phyloP scores from a whole-genome alignment of 768 basidiomycete species.

The Leucocoprinus leucothites region DNA sequence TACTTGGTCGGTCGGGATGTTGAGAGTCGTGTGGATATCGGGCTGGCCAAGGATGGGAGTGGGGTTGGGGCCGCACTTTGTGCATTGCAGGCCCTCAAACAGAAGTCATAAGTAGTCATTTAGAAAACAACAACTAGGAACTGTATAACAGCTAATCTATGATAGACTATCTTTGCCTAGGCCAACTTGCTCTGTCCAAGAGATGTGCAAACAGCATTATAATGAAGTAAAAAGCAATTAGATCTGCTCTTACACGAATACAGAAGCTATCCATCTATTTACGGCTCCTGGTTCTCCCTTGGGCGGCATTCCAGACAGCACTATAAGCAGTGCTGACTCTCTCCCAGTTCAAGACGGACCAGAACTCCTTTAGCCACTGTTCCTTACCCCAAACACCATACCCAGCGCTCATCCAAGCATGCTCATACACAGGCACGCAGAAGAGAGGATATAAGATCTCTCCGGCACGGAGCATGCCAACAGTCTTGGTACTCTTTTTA shows the following conservation, averaged over 20 bases:
- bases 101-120: conserved; percentile 24
- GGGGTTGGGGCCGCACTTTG: conserved; percentile 94
- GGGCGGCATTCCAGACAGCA: not conserved
- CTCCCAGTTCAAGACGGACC: conserved; percentile 78
- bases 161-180: not conserved
- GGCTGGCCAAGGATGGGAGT: conserved; percentile 95
- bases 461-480: conserved; percentile 36
- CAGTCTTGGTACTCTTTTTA: conserved; percentile 16
- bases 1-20: conserved; percentile 75
- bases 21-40: conserved; percentile 80
- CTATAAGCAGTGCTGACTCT: conserved; percentile 45
- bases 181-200: not conserved
- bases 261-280: not conserved
- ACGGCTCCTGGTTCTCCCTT: not conserved
- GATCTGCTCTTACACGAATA: not conserved
- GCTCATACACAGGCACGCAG: conserved; percentile 78
- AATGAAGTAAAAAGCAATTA: not conserved
- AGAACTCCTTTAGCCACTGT: conserved; percentile 79
- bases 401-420: conserved; percentile 81
- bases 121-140: conserved; percentile 11
- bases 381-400: conserved; percentile 93
- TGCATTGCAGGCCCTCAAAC: conserved; percentile 78
- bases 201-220: not conserved
- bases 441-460: conserved; percentile 69
- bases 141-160: conserved; percentile 2